A percentile compares a stretch with the other conserved stretches of the same genome.
phyloP scores from a whole-genome alignment of 2,329 filamentous ascomycete genomes.

The Neofusicoccum sp. region DNA sequence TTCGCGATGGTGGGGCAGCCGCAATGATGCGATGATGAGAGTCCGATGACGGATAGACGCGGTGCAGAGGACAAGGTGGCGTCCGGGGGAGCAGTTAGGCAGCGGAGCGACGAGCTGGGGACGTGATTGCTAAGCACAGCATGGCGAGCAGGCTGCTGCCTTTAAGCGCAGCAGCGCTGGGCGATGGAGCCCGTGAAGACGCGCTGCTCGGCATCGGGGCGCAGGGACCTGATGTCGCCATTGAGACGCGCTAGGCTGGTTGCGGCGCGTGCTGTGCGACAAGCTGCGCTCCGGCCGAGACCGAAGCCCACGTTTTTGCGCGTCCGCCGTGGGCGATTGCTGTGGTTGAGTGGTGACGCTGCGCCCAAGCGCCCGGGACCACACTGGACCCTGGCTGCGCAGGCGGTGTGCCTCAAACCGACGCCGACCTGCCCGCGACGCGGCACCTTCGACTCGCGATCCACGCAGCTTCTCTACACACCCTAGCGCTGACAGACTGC shows the following conservation, averaged over 20 bases:
- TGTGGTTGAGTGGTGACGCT: constrained; percentile 11
- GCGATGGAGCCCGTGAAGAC: not conserved
- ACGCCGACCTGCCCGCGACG: not conserved
- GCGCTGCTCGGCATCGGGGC: constrained; percentile 1
- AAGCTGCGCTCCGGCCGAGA: not conserved
- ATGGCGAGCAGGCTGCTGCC: not conserved
- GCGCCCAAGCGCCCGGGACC: not conserved
- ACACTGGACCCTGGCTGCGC: not conserved
- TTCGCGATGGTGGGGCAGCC: constrained; percentile 2
- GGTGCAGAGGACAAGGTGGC: not conserved
- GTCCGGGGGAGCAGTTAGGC: not conserved
- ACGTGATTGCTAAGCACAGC: not conserved
- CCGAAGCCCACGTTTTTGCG: not conserved
- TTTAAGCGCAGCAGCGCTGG: not conserved
- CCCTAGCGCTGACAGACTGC: not conserved
- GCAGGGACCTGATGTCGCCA: constrained; percentile 7
- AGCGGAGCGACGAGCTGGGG: not conserved
- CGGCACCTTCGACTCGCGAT: not conserved
- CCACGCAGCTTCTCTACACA: constrained; percentile 1
- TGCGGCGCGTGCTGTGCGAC: constrained; percentile 2
- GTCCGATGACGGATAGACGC: constrained; percentile 1
- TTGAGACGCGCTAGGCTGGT: not conserved
- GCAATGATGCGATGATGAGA: constrained; percentile 16
- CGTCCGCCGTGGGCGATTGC: not conserved
- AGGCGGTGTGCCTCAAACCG: constrained; percentile 7